Percentiles rank a stretch among this genome's conserved stretches.
These are phyloP conservation scores for Neofusicoccum laricinum DNA, from an alignment of 2,329 filamentous ascomycete species.

Conservation along the genomic window DNA sequence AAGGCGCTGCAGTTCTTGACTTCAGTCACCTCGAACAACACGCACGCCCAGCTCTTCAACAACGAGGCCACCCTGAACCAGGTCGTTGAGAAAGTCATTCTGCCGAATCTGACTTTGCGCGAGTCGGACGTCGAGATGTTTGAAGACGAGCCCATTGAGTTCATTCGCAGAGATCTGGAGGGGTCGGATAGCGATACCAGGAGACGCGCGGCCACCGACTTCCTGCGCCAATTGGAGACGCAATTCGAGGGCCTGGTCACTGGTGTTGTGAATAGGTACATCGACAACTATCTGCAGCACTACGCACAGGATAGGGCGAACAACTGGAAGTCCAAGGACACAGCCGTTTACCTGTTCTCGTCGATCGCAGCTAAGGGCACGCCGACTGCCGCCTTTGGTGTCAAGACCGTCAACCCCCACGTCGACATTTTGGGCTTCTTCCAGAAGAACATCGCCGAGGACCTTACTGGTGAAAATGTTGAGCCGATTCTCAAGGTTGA, in stretches of 20 bases:
- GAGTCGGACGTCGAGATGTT: conserved; percentile 95
- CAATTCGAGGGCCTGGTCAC: conserved; percentile 86
- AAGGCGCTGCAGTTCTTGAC: conserved; percentile 93
- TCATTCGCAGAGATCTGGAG: conserved; percentile 90
- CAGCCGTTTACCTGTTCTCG: conserved; percentile 93
- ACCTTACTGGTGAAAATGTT: conserved; percentile 69
- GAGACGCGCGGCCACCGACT: conserved; percentile 89
- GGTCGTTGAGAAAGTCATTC: conserved; percentile 91
- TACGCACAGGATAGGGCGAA: conserved; percentile 64
- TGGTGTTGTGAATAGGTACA: conserved; percentile 80
- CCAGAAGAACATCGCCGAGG: conserved; percentile 85
- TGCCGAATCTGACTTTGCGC: conserved; percentile 87
- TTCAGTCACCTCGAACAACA: conserved; percentile 72
- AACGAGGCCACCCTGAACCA: conserved; percentile 74
- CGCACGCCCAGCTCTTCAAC: conserved; percentile 84
- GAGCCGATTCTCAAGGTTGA: conserved; percentile 93
- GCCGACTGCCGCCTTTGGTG: conserved; percentile 82
- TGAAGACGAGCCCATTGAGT: conserved; percentile 98
- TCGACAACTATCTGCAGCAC: conserved; percentile 74
- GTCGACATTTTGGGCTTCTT: conserved; percentile 95
- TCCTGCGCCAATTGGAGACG: conserved; percentile 82
- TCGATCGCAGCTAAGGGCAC: conserved; percentile 90
- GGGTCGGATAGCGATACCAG: conserved; percentile 95
- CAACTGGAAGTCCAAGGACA: conserved; percentile 98
- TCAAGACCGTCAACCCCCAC: conserved; percentile 77